Base-by-base conservation (phyloP, 2,329 filamentous ascomycete species). In the Magnaporthiopsis incrustans region DNA sequence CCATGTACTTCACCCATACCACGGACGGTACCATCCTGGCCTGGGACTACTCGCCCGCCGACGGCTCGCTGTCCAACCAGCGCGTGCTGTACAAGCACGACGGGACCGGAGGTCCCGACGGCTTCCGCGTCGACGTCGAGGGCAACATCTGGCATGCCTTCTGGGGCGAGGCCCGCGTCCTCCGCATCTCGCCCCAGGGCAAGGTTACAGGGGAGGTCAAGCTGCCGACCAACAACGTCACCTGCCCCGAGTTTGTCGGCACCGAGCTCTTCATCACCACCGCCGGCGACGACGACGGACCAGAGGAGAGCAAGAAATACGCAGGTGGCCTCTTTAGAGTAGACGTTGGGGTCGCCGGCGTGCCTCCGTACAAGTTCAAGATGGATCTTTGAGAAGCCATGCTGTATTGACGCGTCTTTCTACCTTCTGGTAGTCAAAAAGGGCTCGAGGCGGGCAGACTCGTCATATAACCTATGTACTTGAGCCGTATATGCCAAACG, bases 101-200 rank as follows among this genome's bases (percentile, higher is more conserved):
- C 4, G 84, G 84, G 1, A 74, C 82, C 32, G 88, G 88, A 60
- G 85, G 86, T 67, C 92, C 92, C 1, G 93, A 97, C 75, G 93
- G 93, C 2, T 93, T 94, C 76, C 88, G 89, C 67, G 84, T 96
- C 71, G 93, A 97, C 72, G 84, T 82, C 58, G 86, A 96, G 64
- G 92, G 92, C n/a, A 89, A 89, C 77, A 82, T 97, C 71, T 97
- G 94, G 93, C 88, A 90, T 66, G 90, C 91, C 10, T 81, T 95
- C n/a, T 95, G 91, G 72, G 92, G 92, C 63, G 90, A 89, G 67
- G 80, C 84, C 65, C 84, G 86, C 66, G 90, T 97, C 30, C 77
- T 96, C 68, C 86, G 89, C 73, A 88, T 97, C 71, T 85, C 83
- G 60, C 85, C 87, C 5, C 27, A 32, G 11, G 92, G 91, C 3